Base-by-base conservation (phyloP, 306 rosid genomes). In the Dalbergia cultrata region DNA sequence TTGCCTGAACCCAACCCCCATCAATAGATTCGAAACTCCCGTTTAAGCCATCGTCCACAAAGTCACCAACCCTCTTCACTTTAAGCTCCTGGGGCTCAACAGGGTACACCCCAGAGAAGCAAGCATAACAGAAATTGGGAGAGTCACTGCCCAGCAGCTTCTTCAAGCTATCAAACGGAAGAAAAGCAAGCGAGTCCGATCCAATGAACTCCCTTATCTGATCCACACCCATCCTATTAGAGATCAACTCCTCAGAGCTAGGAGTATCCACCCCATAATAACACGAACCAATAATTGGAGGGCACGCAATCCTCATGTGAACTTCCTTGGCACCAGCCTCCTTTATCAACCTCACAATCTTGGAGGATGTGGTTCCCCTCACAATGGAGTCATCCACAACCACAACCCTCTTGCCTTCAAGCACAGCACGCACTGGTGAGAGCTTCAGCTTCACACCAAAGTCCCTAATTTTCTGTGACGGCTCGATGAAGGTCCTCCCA, bases 361-460 rank as follows among this genome's bases (percentile, higher is more conserved):
- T 92, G 0, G 98, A 94, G 17, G 95, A 90, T 0, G 98, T 94
- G 0, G 98, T 94, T 18, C 98, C 98, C 75, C 98, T 88, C 56
- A 94, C 97, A 54, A 94, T 94, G 0, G 97, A 94, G 43, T 94
- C 98, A 78, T 94, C 98, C 67, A 94, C 98, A 11, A 94, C 98
- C 87, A 92, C 98, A 31, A 94, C 95, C 85, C 91, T 89, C 83
- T 94, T 94, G 5, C 98, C 98, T 85, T 92, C 89, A 41, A 94
- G 82, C 31, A 94, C 97, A 0, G 92, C 91, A 0, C 90, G 67
- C 0, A 90, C 97, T 0, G 94, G 95, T 0, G 97, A 85, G 6
- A 92, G 89, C 88, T 94, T 94, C n/a, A 92, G 85, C 87, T 89
- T 90, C 76, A 92, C 97, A 0, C 95, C 97, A 4, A 94, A 85